These are phyloP conservation scores for Cucurbita pepo DNA, from an alignment of 306 rosid genomes.

Conservation along the genomic window DNA sequence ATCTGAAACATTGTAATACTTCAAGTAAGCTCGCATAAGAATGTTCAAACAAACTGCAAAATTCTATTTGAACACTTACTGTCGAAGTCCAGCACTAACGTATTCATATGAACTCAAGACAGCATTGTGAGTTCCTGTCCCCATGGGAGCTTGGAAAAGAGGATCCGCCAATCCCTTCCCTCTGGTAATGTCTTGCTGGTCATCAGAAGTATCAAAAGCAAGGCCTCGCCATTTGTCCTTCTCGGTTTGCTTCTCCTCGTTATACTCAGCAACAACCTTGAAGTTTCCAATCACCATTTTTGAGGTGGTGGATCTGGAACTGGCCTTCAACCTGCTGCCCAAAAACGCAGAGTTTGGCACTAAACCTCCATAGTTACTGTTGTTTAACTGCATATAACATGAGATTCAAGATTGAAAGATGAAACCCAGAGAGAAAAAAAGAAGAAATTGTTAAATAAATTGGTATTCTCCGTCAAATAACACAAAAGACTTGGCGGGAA, in stretches of 20 bases:
- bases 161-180: constrained; percentile 79
- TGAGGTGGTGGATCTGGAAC: constrained; percentile 9
- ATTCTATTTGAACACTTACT: constrained; percentile 29
- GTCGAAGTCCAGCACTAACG: constrained; percentile 52
- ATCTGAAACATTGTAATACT: constrained; percentile 16
- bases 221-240: constrained; percentile 76
- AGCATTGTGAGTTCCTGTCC: constrained; percentile 60
- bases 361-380: constrained; percentile 19
- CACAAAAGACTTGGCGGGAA: constrained; percentile 4
- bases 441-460: neutral
- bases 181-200: constrained; percentile 77
- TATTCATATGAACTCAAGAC: constrained; percentile 71
- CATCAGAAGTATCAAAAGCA: constrained; percentile 63
- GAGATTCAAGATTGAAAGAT: neutral
- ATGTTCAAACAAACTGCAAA: neutral
- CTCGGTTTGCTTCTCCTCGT: constrained; percentile 45
- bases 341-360: constrained; percentile 32
- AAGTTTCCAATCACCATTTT: constrained; percentile 21
- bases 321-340: constrained; percentile 24
- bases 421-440: neutral
- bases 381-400: constrained; percentile 26
- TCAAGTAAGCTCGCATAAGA: neutral
- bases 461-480: neutral
- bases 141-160: constrained; percentile 64
- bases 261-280: constrained; percentile 25